These are phyloP conservation scores for Cordyceps cateniannulata DNA, from an alignment of 2,329 filamentous ascomycete species.

Conservation along the genomic window DNA sequence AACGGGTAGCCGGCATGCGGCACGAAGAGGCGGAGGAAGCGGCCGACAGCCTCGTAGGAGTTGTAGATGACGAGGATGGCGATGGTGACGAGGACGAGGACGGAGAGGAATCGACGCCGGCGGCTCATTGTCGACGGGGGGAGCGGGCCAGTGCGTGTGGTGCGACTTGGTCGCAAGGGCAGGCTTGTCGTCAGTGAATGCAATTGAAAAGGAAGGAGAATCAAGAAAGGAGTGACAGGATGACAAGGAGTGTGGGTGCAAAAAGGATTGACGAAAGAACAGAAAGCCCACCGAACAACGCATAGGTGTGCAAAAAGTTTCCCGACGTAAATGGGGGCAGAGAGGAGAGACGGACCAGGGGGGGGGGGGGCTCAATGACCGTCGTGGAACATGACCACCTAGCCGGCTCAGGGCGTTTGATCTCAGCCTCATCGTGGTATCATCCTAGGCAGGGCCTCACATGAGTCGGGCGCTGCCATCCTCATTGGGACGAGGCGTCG, in stretches of 20 bases:
- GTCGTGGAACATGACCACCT: not conserved
- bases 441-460: not conserved
- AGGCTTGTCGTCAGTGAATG: too few relatives aligned
- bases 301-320: not conserved
- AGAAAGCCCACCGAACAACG: not conserved
- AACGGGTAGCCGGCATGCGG: constrained; percentile 6
- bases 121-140: not conserved
- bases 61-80: not conserved
- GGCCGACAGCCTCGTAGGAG: not conserved
- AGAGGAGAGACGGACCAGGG: not conserved
- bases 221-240: not conserved
- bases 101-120: constrained; percentile 3
- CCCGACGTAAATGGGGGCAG: not conserved
- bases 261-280: not conserved
- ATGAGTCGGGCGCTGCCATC: not conserved
- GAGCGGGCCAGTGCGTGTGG: too few relatives aligned
- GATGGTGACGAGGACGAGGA: not conserved
- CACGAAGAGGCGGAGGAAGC: constrained; percentile 2
- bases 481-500: not conserved
- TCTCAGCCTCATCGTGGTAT: constrained; percentile 9
- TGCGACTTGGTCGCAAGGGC: not conserved
- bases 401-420: not conserved
- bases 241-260: not conserved
- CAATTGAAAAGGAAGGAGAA: too few relatives aligned
- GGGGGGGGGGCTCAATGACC: not conserved